Evolutionary conservation across 192 early-diverging fungal species (phyloP), one percentile per base, ranked within the genome.

Genomic region (Entomortierella chlamydospora): DNA sequence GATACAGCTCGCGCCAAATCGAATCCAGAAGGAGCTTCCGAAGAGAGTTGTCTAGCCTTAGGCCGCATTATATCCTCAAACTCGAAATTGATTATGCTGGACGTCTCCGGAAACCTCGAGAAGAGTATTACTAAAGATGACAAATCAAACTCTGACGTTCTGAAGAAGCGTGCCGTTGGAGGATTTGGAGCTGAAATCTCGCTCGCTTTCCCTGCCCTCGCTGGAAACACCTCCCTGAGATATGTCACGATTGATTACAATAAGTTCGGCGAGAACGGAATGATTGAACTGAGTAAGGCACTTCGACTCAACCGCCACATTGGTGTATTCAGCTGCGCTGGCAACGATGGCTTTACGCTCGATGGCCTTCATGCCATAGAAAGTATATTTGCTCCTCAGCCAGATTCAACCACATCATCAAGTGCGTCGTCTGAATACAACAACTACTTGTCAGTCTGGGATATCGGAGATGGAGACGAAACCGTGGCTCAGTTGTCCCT

Each of bases 291-390:
- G 37, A 61, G 57, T 30, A 31, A 68, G 34, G 73, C 73, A 6
- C 28, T 77, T 28, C 57, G 37, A 28, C 12, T 31, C 2, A 77
- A 77, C 47, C 22, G 28, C 23, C 39, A 31, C 12, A 15, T 77
- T 0, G 31, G 73, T n/a, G 59, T 68, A 1, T 22, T 77, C 22
- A 68, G 59, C 39, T 77, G 73, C 29, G 58, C 68, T n/a, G 73
- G 73, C 51, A 77, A 77, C 12, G 73, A 77, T 37, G 61, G 58
- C 4, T 68, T 57, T 28, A 68, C 73, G 6, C 54, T 53, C 12
- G 51, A 63, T 52, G 64, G 64, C 0, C 57, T 77, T 1, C 23
- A 39, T 12, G 53, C 65, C 26, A 64, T 68, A 43, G 73, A 61
- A 23, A n/a, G 17, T 28, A 64, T 77, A 18, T 68, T 77, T 45